Evolutionary conservation across 2,329 filamentous ascomycete species (phyloP), one percentile per base, ranked within the genome.

Genomic region (Epicoccum sorghinum): DNA sequence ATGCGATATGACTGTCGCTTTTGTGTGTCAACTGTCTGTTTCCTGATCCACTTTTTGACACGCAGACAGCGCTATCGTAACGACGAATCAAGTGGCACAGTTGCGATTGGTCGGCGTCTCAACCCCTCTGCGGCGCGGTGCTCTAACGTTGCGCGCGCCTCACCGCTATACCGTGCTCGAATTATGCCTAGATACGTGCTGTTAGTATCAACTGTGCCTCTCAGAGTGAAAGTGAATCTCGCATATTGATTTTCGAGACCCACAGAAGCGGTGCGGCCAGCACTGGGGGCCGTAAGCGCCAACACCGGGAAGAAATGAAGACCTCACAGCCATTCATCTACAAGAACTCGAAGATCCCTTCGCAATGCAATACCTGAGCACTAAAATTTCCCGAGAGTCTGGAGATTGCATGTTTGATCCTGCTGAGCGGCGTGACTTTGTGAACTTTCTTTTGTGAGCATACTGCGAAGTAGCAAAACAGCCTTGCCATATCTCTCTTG

Each of bases 391-490:
- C 41, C 41, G 46, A 42, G 23, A 35, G 12, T 39, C 41, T 42
- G 37, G 36, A 55, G 30, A 50, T 46, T 55, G 12, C 29, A 13
- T 29, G 40, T 50, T 55, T 55, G 47, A 55, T 42, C 46, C 46
- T 50, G 30, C 47, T 8, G 18, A 13, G 41, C 25, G 27, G 43
- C 29, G 13, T 36, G 9, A 12, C 14, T 12, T 22, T 5, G 0
- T 45, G 29, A 30, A 29, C 22, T 13, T 12, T 37, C 24, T 22
- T 50, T 32, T 42, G 46, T 41, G 32, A 46, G 25, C 22, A 13
- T 42, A 30, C 24, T 25, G 46, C 18, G 35, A 18, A 25, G 37
- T 22, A 50, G 32, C 36, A 25, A 46, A 46, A 13, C 40, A 50
- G 37, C 41, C 30, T 42, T 24, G 24, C 27, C 12, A 3, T 48